These are phyloP conservation scores for Laguncularia racemosa DNA, from an alignment of 345 rosid species.

Conservation along the genomic window DNA sequence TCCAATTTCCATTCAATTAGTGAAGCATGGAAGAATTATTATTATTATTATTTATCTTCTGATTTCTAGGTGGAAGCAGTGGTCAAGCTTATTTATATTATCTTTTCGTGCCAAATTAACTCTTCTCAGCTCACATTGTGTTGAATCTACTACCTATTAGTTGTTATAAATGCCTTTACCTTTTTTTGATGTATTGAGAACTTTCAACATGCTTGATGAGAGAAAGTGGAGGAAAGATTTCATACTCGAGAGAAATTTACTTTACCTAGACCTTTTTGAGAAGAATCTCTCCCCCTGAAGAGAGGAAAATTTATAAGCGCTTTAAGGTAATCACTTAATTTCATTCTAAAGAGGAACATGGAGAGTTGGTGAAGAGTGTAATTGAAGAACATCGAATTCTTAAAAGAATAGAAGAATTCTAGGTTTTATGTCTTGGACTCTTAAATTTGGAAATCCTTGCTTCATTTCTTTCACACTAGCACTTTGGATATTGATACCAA, in stretches of 20 bases:
- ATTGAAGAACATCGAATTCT: conserved; percentile 62
- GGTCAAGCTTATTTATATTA: no score
- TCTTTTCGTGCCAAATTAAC: no score
- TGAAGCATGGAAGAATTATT: no score
- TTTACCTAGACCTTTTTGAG: conserved; percentile 67
- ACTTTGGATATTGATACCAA: no score
- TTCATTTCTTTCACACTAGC: no score
- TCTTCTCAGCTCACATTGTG: no score
- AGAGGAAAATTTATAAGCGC: conserved; percentile 53
- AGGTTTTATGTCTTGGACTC: conserved; percentile 37
- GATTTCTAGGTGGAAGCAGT: no score
- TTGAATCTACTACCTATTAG: background rate
- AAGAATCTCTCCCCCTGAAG: conserved; percentile 58
- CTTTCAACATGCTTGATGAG: conserved; percentile 78
- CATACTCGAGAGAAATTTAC: conserved; percentile 74
- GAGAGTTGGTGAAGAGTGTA: conserved; percentile 53
- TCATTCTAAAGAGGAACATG: conserved; percentile 85
- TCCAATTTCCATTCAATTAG: no score
- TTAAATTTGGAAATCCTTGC: no score
- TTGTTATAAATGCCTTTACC: background rate
- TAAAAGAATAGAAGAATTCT: conserved; percentile 76
- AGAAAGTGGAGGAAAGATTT: conserved; percentile 93
- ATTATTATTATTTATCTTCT: no score
- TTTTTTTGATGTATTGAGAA: background rate
- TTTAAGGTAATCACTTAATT: conserved; percentile 77